Percentiles rank a stretch among this genome's conserved stretches.
phyloP scores from a whole-genome alignment of 257 asterid species.

The Echium plantagineum region DNA sequence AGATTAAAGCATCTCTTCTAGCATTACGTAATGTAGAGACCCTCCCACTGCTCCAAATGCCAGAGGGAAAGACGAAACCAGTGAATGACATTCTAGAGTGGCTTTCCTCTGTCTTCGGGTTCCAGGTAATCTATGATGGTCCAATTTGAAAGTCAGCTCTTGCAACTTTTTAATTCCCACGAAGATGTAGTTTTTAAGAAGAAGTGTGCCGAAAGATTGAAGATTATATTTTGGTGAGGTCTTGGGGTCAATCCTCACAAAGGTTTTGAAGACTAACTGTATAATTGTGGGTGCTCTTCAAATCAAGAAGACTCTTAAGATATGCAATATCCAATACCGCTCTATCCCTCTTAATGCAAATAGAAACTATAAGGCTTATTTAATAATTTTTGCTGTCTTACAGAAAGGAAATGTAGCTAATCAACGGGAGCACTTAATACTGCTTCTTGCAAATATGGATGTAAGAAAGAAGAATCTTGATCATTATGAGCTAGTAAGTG shows the following conservation, averaged over 20 bases:
- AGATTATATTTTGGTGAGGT: neutral
- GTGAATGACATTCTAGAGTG: slow-evolving; percentile 80
- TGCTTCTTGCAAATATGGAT: slow-evolving; percentile 37
- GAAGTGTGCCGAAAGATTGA: neutral
- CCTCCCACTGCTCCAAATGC: slow-evolving; percentile 53
- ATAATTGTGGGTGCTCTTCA: neutral
- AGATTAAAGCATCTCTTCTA: slow-evolving; percentile 71
- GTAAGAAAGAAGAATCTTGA: slow-evolving; percentile 50
- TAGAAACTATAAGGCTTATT: neutral
- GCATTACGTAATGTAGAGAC: slow-evolving; percentile 54
- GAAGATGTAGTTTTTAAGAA: neutral
- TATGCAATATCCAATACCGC: neutral
- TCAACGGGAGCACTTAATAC: slow-evolving; percentile 11
- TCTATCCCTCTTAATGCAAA: neutral
- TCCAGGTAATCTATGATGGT: slow-evolving; percentile 56
- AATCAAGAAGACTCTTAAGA: too few relatives aligned
- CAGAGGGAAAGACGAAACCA: slow-evolving; percentile 41
- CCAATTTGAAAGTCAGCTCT: slow-evolving; percentile 9
- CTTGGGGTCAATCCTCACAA: neutral
- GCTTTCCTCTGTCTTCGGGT: slow-evolving; percentile 86
- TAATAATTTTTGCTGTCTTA: slow-evolving; percentile 19
- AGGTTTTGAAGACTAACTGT: neutral
- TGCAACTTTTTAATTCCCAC: slow-evolving; percentile 69
- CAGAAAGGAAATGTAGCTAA: neutral
- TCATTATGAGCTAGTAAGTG: slow-evolving; percentile 41